phyloP scores from a whole-genome alignment of 768 basidiomycete genomes.

The Serendipita indica region DNA sequence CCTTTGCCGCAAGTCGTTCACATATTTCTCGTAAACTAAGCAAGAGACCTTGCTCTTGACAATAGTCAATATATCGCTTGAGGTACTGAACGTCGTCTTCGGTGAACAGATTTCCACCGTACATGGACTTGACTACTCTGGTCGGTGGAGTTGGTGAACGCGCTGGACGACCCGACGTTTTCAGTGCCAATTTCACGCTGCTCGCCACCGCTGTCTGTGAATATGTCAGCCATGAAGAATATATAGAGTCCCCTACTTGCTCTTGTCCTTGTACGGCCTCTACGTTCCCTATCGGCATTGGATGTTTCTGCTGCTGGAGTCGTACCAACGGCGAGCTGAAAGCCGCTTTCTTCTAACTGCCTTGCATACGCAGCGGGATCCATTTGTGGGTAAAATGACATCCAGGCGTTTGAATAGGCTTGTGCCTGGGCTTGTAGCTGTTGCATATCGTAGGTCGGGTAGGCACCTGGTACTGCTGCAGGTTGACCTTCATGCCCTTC shows the following conservation, averaged over 20 bases:
- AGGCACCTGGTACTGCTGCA: not conserved
- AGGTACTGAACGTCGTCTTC: constrained; percentile 70
- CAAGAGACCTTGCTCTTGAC: constrained; percentile 73
- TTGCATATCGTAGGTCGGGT: not conserved
- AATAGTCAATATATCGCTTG: constrained; percentile 81
- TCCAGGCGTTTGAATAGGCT: constrained; percentile 1
- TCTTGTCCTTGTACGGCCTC: not conserved
- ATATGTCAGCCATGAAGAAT: not conserved
- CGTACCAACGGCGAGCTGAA: not conserved
- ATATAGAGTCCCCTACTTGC: not conserved
- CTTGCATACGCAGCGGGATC: constrained; percentile 1
- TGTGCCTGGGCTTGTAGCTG: constrained; percentile 3
- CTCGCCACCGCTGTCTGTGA: not conserved
- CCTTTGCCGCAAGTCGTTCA: constrained; percentile 73
- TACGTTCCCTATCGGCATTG: not conserved
- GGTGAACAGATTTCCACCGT: constrained; percentile 78
- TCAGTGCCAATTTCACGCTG: constrained; percentile 11
- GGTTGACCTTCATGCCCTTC: not conserved
- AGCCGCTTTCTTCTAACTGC: constrained; percentile 1
- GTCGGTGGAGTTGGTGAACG: constrained; percentile 74
- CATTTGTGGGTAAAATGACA: not conserved
- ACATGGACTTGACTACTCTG: constrained; percentile 75
- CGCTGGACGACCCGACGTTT: constrained; percentile 42
- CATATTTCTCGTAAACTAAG: constrained; percentile 75
- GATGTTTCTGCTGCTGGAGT: not conserved